phyloP scores from a whole-genome alignment of 495 filamentous ascomycete genomes.

The Venustampulla echinocandica region DNA sequence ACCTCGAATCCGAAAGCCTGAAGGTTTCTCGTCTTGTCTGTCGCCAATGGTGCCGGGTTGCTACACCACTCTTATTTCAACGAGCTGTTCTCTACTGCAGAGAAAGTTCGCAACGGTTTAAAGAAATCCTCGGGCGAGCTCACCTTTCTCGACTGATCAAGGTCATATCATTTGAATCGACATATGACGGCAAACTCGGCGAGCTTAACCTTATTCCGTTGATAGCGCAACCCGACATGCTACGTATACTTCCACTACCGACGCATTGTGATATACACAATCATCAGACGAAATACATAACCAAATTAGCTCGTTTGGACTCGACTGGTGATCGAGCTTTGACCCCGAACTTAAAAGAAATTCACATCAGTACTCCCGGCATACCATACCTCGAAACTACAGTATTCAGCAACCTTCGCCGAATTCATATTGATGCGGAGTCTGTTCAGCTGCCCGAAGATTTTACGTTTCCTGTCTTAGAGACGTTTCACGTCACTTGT shows the following conservation, averaged over 20 bases:
- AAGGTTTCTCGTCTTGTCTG: conserved; percentile 2
- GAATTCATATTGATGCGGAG: conserved; percentile 2
- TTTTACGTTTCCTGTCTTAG: conserved; percentile 1
- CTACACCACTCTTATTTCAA: conserved; percentile 2
- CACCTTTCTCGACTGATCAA: background rate
- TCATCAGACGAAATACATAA: conserved; percentile 2
- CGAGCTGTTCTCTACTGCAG: conserved; percentile 1
- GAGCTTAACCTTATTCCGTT: background rate
- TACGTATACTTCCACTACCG: background rate
- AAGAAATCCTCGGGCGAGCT: conserved; percentile 1
- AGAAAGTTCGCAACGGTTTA: background rate
- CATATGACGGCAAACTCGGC: no score
- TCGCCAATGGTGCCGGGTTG: background rate
- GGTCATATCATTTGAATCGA: conserved; percentile 5
- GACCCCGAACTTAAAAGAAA: conserved; percentile 2
- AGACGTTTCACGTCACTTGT: conserved; percentile 1
- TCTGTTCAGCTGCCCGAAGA: conserved; percentile 1
- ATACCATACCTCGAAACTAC: conserved; percentile 1
- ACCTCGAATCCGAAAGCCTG: conserved; percentile 1
- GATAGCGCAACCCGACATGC: background rate
- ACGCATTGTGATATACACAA: conserved; percentile 1
- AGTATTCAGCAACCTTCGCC: conserved; percentile 3
- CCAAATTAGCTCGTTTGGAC: background rate
- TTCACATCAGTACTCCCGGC: background rate
- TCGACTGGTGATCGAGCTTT: background rate